Evolutionary conservation across 139 green algal genomes (phyloP), one percentile per base, ranked within the genome.

Genomic region (Mesotaenium endlicherianum): DNA sequence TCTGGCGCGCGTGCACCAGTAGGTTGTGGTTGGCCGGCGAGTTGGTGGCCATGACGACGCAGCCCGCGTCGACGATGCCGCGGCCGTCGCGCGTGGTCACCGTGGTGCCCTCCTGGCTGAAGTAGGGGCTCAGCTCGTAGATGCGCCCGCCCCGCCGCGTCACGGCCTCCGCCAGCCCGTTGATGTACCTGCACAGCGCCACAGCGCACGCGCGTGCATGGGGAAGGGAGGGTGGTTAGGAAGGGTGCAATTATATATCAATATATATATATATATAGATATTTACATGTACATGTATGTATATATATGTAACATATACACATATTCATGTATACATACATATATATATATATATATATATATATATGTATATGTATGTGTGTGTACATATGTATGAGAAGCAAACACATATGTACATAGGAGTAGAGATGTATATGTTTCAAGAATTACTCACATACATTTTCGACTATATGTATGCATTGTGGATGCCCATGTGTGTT

Each of bases 1-100:
- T 36, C 89, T 93, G 90, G 20, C 92, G 75, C 1, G 92, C 85
- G 41, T 95, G 92, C 34, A 95, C 80, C 2, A 88, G 84, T 43
- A 95, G 77, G 81, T 95, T 95, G 82, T 90, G 86, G 80, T 90
- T 92, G 82, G 92, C 89, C 38, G 92, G 92, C 2, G 77, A 88
- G 88, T 93, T 91, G 77, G 92, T 95, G 39, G 92, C 92, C 47
- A 93, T 74, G 17, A 95, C 91, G 1, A 95, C 74, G 1, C 88
- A 83, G 6, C 75, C 20, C 1, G 91, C 86, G 0, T 67, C 11
- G 17, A 70, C 72, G 3, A 92, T 68, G 3, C 20, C 70, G 11
- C 68, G 58, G 2, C 87, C 87, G 6, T 45, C 75, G 43, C 67
- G 45, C 0, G 45, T 87, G 17, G 14, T 31, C 30, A 87, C 70